These are phyloP conservation scores for Onygenales sp. DNA, from an alignment of 2,329 filamentous ascomycete species.

Conservation along the genomic window DNA sequence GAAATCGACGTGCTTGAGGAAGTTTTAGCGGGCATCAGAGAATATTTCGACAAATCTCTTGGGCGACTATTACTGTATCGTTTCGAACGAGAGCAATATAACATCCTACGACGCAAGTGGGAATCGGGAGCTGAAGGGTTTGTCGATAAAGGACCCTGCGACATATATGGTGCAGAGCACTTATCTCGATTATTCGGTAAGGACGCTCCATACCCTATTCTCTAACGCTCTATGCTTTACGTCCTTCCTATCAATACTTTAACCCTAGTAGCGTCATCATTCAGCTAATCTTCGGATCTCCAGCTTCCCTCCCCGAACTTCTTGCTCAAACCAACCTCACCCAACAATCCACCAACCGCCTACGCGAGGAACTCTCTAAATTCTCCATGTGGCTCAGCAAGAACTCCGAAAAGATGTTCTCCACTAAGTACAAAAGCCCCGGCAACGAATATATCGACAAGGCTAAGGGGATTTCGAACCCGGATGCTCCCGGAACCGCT, in stretches of 20 bases:
- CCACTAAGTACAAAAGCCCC: slow-evolving; percentile 33
- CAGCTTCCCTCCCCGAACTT: slow-evolving; percentile 84
- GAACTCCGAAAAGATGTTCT: slow-evolving; percentile 67
- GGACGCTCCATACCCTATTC: slow-evolving; percentile 14
- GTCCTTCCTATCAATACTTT: too few species aligned
- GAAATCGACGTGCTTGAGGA: slow-evolving; percentile 84
- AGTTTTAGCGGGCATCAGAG: slow-evolving; percentile 71
- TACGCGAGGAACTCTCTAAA: slow-evolving; percentile 80
- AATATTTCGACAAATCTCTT: slow-evolving; percentile 89
- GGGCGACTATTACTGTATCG: slow-evolving; percentile 87
- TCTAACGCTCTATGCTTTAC: not conserved
- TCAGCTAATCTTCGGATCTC: slow-evolving; percentile 4
- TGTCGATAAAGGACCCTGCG: slow-evolving; percentile 61
- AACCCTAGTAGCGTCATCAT: not conserved
- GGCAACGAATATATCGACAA: slow-evolving; percentile 32
- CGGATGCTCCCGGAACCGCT: slow-evolving; percentile 21
- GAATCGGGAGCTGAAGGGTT: slow-evolving; percentile 52
- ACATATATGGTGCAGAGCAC: slow-evolving; percentile 90
- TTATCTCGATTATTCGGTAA: slow-evolving; percentile 79
- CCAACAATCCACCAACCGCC: slow-evolving; percentile 72
- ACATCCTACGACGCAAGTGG: slow-evolving; percentile 64
- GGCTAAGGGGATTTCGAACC: slow-evolving; percentile 19
- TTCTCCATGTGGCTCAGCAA: slow-evolving; percentile 78
- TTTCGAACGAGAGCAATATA: slow-evolving; percentile 84
- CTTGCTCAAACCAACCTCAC: slow-evolving; percentile 99